Conservation (phyloP, 2,329 filamentous ascomycete species). For the Meredithiella fracta region DNA sequence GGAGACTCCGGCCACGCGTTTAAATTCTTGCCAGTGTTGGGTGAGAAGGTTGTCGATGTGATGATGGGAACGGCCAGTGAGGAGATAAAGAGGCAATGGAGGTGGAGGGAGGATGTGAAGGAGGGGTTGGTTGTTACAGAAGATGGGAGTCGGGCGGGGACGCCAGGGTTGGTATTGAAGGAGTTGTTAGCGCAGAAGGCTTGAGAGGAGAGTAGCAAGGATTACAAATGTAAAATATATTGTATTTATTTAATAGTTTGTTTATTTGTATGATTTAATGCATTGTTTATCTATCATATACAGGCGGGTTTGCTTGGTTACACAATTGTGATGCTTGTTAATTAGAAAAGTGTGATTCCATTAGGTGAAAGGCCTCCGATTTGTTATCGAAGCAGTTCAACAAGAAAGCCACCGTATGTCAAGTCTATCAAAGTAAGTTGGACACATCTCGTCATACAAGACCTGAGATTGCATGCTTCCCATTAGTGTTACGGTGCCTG, state of each 20-base stretch:
- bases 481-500: no score
- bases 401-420: no score
- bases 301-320: no score
- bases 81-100: constrained; percentile 41
- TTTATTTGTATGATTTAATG: not conserved
- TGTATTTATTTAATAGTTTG: not conserved
- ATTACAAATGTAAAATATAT: not conserved
- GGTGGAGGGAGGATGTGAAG: constrained; percentile 36
- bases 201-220: not conserved
- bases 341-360: no score
- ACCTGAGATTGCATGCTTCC: no score
- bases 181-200: constrained; percentile 21
- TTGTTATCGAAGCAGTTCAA: no score
- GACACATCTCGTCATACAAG: no score
- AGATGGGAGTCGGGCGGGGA: constrained; percentile 30
- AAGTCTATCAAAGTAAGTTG: no score
- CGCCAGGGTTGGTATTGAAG: constrained; percentile 24
- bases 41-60: constrained; percentile 42
- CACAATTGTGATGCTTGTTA: no score
- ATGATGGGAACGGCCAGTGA: constrained; percentile 29
- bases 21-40: constrained; percentile 53
- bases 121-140: constrained; percentile 20
- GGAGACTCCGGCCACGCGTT: constrained; percentile 50
- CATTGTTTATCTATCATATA: no score
- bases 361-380: no score